phyloP scores from a whole-genome alignment of 345 rosid genomes.

The Linum trigynum region DNA sequence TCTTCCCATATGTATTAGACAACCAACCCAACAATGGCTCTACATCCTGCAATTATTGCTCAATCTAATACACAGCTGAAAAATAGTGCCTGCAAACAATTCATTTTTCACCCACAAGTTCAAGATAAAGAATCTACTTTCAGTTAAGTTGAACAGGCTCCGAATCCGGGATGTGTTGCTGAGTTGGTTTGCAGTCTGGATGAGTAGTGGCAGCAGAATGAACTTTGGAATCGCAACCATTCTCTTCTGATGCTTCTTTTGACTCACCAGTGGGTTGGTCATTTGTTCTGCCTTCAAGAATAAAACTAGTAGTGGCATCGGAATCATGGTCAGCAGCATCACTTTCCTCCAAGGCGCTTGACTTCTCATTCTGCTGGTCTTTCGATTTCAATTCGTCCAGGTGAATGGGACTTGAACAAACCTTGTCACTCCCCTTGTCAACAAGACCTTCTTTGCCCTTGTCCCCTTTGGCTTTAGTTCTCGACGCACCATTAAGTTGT shows the following conservation, averaged over 20 bases:
- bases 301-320: slow-evolving; percentile 2
- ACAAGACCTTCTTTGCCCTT: background rate
- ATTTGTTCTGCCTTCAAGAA: slow-evolving; percentile 10
- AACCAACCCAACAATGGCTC: background rate
- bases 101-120: slow-evolving; percentile 4
- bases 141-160: slow-evolving; percentile 53
- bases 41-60: slow-evolving; percentile 13
- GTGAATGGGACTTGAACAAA: background rate
- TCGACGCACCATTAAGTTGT: slow-evolving; percentile 22
- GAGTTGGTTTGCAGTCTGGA: slow-evolving; percentile 20
- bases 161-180: slow-evolving; percentile 23
- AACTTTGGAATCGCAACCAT: slow-evolving; percentile 13
- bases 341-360: slow-evolving; percentile 20
- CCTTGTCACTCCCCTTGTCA: background rate
- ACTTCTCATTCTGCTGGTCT: slow-evolving; percentile 20
- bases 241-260: slow-evolving; percentile 26
- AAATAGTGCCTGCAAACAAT: background rate
- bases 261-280: slow-evolving; percentile 13
- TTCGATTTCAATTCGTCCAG: slow-evolving; percentile 17
- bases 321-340: slow-evolving; percentile 9
- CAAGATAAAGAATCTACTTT: slow-evolving; percentile 4
- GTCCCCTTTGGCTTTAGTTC: slow-evolving; percentile 22
- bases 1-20: slow-evolving; percentile 8
- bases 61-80: slow-evolving; percentile 16
- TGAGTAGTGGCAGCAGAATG: slow-evolving; percentile 1